phyloP scores from a whole-genome alignment of 2,329 filamentous ascomycete species.

The Fusarium secorum region DNA sequence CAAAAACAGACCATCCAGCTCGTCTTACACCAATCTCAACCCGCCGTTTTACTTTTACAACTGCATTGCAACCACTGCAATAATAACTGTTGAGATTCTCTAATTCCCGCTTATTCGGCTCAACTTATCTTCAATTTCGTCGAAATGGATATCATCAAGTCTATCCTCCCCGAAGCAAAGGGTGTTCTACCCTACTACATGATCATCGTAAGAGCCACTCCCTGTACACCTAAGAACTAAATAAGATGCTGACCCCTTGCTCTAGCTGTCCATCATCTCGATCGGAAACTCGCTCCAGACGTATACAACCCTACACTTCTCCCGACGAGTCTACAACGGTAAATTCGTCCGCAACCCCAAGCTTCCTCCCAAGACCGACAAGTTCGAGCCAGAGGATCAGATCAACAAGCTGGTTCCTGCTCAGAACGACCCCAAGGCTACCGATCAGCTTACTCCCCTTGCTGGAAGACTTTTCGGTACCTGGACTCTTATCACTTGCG shows the following conservation, averaged over 20 bases:
- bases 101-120: neutral
- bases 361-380: constrained; percentile 51
- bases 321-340: constrained; percentile 85
- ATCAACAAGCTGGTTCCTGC: constrained; percentile 59
- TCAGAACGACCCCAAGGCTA: constrained; percentile 55
- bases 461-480: constrained; percentile 84
- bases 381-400: constrained; percentile 61
- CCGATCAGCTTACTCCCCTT: constrained; percentile 75
- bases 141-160: constrained; percentile 56
- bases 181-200: constrained; percentile 68
- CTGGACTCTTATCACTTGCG: constrained; percentile 81
- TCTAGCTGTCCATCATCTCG: constrained; percentile 81
- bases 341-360: constrained; percentile 61
- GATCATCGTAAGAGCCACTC: constrained; percentile 55
- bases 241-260: constrained; percentile 22
- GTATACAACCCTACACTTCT: constrained; percentile 81
- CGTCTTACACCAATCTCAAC: neutral
- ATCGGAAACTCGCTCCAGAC: constrained; percentile 86
- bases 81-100: constrained; percentile 16
- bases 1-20: constrained; percentile 23
- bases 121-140: neutral
- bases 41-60: neutral
- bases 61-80: neutral
- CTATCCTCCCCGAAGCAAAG: constrained; percentile 58
- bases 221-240: neutral